A percentile compares a stretch with the other conserved stretches of the same genome.
Evolutionary conservation across 257 asterid species (phyloP).

Genomic region (Salvia hispanica): DNA sequence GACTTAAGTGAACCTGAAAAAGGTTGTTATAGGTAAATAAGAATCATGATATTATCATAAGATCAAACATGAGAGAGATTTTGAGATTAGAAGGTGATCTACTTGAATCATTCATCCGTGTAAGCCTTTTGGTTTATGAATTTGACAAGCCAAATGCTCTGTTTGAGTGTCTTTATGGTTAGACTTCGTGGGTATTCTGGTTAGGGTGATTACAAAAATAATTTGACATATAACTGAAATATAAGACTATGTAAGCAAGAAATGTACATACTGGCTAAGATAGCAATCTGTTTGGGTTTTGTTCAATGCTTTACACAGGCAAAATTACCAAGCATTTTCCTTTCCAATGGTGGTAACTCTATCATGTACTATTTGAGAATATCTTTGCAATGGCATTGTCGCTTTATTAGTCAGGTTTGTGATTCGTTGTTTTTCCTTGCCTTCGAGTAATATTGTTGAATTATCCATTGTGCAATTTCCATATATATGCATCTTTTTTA

Average conservation of each 20-base stretch:
- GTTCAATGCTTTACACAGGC: neutral
- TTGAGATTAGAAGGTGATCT: neutral
- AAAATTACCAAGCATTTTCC: neutral
- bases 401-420: neutral
- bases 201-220: neutral
- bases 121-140: neutral
- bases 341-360: neutral
- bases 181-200: neutral
- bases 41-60: neutral
- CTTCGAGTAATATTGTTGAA: neutral
- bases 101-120: neutral
- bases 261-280: neutral
- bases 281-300: neutral
- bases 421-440: neutral
- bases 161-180: too few relatives aligned
- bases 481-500: neutral
- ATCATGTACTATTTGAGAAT: too few relatives aligned
- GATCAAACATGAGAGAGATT: neutral
- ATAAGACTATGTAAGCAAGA: neutral
- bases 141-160: too few relatives aligned
- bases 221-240: neutral
- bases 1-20: neutral
- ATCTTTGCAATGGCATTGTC: neutral
- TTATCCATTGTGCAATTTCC: neutral
- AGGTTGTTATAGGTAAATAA: neutral